Conservation (phyloP, 2,329 filamentous ascomycete genomes). For the Escovopsis sp. region DNA sequence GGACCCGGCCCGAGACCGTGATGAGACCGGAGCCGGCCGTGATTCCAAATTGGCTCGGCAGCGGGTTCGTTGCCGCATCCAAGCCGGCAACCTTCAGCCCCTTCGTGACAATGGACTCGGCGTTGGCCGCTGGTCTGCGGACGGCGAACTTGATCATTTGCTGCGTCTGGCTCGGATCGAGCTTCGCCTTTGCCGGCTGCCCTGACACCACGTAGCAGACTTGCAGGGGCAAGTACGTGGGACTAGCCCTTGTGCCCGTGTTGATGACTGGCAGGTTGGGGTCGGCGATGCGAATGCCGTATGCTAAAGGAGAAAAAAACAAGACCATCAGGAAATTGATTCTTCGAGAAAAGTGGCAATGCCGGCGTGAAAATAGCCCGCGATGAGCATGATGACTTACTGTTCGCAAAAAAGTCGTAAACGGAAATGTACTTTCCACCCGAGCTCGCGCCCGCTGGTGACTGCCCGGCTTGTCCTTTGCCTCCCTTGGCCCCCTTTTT, state of each 20-base stretch:
- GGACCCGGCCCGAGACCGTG: conserved; percentile 46
- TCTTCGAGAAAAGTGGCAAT: background rate
- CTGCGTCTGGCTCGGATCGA: conserved; percentile 36
- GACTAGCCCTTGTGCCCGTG: conserved; percentile 35
- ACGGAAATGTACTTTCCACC: conserved; percentile 32
- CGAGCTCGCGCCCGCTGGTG: conserved; percentile 14
- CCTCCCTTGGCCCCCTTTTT: conserved; percentile 5
- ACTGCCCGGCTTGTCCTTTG: conserved; percentile 11
- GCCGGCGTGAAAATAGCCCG: background rate
- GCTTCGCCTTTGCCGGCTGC: conserved; percentile 34
- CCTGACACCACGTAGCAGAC: conserved; percentile 40
- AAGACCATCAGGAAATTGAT: background rate
- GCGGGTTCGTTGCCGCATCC: conserved; percentile 16
- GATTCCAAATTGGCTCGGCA: conserved; percentile 35
- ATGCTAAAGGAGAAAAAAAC: conserved; percentile 9
- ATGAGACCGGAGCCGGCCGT: conserved; percentile 33
- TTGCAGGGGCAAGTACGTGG: conserved; percentile 43
- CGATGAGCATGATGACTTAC: conserved; percentile 16
- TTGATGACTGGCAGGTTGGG: conserved; percentile 38
- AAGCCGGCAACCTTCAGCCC: conserved; percentile 36
- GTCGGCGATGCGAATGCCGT: conserved; percentile 20
- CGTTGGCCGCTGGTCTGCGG: conserved; percentile 38
- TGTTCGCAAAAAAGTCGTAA: conserved; percentile 29
- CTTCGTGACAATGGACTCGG: conserved; percentile 33
- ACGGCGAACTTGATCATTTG: conserved; percentile 48